Conservation (phyloP, 2,329 filamentous ascomycete genomes). For the Xylogone sp. region DNA sequence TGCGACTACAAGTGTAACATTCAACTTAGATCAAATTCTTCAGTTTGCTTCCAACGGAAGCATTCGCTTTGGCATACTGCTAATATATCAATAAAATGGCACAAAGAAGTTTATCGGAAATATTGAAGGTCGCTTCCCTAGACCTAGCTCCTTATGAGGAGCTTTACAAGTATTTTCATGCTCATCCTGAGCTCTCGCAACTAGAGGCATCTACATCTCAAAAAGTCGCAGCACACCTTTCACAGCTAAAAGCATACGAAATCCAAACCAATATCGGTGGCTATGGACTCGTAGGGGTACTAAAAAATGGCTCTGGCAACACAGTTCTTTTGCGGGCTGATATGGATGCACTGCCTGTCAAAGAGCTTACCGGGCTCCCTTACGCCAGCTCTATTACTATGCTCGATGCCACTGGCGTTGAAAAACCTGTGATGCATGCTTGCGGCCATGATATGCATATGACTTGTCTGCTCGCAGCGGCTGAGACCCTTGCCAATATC, state of each 20-base stretch:
- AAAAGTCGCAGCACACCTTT: conserved; percentile 39
- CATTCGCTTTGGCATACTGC: no score
- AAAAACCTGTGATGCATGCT: conserved; percentile 61
- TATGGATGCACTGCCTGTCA: conserved; percentile 57
- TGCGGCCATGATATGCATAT: conserved; percentile 68
- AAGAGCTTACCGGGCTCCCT: conserved; percentile 49
- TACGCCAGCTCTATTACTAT: conserved; percentile 46
- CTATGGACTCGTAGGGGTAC: conserved; percentile 51
- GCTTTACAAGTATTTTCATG: conserved; percentile 56
- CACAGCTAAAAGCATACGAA: conserved; percentile 30
- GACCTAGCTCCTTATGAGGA: no score
- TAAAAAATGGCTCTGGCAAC: conserved; percentile 51
- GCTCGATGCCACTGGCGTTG: conserved; percentile 31
- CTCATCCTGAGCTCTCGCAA: conserved; percentile 54
- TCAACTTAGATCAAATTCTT: no score
- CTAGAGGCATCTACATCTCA: conserved; percentile 51
- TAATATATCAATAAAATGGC: no score
- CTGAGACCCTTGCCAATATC: conserved; percentile 42
- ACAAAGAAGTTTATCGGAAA: no score
- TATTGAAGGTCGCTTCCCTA: no score
- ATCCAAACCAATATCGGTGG: conserved; percentile 53
- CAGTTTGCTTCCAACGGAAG: no score
- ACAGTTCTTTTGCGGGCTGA: conserved; percentile 58
- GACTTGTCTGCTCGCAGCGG: conserved; percentile 51
- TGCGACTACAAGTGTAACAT: no score